Percentiles rank a stretch among this genome's conserved stretches.
phyloP scores from a whole-genome alignment of 1,284 basidiomycete genomes.

The Pseudozyma hubeiensis region DNA sequence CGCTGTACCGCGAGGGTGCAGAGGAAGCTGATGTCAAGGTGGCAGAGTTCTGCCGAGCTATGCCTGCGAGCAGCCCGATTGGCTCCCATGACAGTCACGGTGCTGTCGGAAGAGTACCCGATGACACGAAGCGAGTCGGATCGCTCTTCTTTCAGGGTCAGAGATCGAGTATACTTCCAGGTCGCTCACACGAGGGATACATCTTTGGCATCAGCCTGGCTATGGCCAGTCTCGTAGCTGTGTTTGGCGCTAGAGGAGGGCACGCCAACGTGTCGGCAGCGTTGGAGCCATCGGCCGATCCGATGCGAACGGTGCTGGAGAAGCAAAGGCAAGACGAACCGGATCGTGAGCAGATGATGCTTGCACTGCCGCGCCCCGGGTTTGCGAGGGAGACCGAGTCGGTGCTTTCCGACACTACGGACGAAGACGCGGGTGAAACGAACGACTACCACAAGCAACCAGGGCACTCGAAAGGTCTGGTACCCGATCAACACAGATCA shows the following conservation, averaged over 20 bases:
- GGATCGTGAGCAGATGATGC: constrained; percentile 41
- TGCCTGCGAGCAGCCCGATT: constrained; percentile 3
- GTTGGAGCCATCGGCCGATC: constrained; percentile 28
- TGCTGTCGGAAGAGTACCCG: neutral
- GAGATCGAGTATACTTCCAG: neutral
- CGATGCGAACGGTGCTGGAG: constrained; percentile 22
- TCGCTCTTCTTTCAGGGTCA: constrained; percentile 17
- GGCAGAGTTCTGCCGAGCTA: constrained; percentile 30
- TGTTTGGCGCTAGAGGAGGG: constrained; percentile 34
- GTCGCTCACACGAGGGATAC: neutral
- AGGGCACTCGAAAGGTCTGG: neutral
- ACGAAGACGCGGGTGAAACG: constrained; percentile 32
- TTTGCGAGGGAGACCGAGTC: constrained; percentile 39
- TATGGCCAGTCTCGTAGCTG: constrained; percentile 30
- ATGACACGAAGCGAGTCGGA: constrained; percentile 18
- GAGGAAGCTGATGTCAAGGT: constrained; percentile 20
- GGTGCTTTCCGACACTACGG: constrained; percentile 43
- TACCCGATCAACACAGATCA: neutral
- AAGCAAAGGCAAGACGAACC: constrained; percentile 14
- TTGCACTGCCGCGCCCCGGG: constrained; percentile 37
- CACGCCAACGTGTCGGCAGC: constrained; percentile 27
- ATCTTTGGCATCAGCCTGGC: constrained; percentile 31
- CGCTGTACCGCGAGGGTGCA: constrained; percentile 23
- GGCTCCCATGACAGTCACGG: neutral
- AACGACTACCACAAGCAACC: neutral